phyloP scores from a whole-genome alignment of 2,329 filamentous ascomycete species.

The Bipolaris sorokiniana region DNA sequence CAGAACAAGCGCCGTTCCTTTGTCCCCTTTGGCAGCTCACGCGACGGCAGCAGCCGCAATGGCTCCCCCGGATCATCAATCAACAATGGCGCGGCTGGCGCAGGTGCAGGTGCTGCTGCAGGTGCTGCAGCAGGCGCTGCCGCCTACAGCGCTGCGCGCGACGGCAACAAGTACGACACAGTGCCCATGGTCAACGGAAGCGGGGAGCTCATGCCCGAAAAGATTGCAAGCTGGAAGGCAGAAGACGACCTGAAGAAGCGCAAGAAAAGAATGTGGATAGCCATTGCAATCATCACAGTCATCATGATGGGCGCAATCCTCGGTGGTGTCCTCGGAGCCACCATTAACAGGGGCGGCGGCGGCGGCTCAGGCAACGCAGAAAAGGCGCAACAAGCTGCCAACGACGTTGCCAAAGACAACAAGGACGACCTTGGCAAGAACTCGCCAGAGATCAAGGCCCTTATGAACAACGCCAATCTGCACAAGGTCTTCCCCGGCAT shows the following conservation, averaged over 20 bases:
- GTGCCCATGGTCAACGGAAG: slow-evolving; percentile 50
- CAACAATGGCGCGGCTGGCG: slow-evolving; percentile 49
- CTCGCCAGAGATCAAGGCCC: slow-evolving; percentile 77
- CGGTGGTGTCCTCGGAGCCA: slow-evolving; percentile 74
- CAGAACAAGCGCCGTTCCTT: slow-evolving; percentile 63
- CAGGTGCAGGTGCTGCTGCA: slow-evolving; percentile 42
- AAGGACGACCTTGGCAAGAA: slow-evolving; percentile 76
- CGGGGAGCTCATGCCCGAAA: slow-evolving; percentile 58
- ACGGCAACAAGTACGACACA: slow-evolving; percentile 62
- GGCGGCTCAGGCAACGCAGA: slow-evolving; percentile 27
- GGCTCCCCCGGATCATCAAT: slow-evolving; percentile 51
- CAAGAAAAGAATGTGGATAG: slow-evolving; percentile 71
- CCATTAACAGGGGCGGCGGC: slow-evolving; percentile 62
- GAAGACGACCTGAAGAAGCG: slow-evolving; percentile 55
- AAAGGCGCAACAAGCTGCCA: slow-evolving; percentile 28
- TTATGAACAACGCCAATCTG: slow-evolving; percentile 80
- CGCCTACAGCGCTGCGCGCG: slow-evolving; percentile 30
- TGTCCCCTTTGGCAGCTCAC: slow-evolving; percentile 59
- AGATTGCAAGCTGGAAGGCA: slow-evolving; percentile 64
- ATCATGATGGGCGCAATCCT: slow-evolving; percentile 74
- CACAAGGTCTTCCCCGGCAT: slow-evolving; percentile 95
- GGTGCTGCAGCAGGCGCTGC: slow-evolving; percentile 52
- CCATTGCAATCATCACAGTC: slow-evolving; percentile 68
- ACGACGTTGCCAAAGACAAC: slow-evolving; percentile 63
- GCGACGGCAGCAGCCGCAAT: slow-evolving; percentile 49